phyloP scores from a whole-genome alignment of 1,284 basidiomycete species.

The Exobasidium rhododendri region DNA sequence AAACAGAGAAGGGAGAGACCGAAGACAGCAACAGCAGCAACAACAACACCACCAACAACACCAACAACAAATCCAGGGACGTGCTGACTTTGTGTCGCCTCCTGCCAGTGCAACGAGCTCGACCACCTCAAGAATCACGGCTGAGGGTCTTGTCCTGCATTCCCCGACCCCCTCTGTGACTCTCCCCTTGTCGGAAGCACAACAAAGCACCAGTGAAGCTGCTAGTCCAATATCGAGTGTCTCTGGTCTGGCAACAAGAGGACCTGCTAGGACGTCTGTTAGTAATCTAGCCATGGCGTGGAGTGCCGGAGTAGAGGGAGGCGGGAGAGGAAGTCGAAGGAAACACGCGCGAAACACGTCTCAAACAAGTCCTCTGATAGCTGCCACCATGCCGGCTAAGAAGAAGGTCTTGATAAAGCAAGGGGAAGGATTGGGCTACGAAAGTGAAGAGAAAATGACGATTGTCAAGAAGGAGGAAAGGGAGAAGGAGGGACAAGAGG shows the following conservation, averaged over 20 bases:
- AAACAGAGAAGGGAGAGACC: too few species aligned
- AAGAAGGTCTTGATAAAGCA: neutral
- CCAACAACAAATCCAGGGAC: too few species aligned
- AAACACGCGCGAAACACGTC: slow-evolving; percentile 12
- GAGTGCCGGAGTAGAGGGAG: slow-evolving; percentile 44
- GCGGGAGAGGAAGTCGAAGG: slow-evolving; percentile 38
- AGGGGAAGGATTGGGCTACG: neutral
- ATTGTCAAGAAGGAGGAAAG: slow-evolving; percentile 6
- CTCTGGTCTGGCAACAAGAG: slow-evolving; percentile 44
- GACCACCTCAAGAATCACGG: neutral
- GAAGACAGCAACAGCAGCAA: too few species aligned
- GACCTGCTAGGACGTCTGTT: slow-evolving; percentile 49
- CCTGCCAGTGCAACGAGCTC: neutral
- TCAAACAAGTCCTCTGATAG: neutral
- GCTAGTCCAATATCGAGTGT: neutral
- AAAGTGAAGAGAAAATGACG: slow-evolving; percentile 6
- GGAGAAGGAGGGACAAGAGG: slow-evolving; percentile 13
- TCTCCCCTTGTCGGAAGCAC: neutral
- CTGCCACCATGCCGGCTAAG: neutral
- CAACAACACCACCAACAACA: too few species aligned
- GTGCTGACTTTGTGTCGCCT: neutral
- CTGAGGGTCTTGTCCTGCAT: neutral
- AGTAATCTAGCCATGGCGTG: slow-evolving; percentile 52
- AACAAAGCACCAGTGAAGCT: neutral
- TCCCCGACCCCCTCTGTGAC: neutral